Percentiles rank a stretch among this genome's conserved stretches.
Evolutionary conservation across 2,329 filamentous ascomycete species (phyloP).

Genomic region (Microdochium trichocladiopsis): DNA sequence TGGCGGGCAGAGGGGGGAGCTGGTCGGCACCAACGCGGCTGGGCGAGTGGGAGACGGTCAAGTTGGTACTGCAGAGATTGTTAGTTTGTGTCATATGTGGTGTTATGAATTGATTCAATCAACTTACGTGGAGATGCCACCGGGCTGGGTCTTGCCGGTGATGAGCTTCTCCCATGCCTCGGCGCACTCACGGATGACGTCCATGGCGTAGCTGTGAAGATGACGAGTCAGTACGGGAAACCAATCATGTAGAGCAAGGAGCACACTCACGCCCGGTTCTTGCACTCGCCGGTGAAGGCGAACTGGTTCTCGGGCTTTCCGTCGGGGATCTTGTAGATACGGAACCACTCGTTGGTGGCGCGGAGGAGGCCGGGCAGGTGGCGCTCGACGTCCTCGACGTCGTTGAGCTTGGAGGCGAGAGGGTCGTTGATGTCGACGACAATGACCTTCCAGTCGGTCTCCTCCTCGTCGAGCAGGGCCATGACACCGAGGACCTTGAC

Average conservation of each 20-base stretch:
- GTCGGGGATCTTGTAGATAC: constrained; percentile 99
- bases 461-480: constrained; percentile 97
- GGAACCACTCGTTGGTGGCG: constrained; percentile 99
- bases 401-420: constrained; percentile 91
- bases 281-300: constrained; percentile 99
- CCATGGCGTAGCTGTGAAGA: constrained; percentile 69
- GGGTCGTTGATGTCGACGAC: constrained; percentile 99
- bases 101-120: constrained; percentile 1
- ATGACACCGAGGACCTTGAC: constrained; percentile 99
- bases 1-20: constrained; percentile 68
- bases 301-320: constrained; percentile 99
- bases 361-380: constrained; percentile 94
- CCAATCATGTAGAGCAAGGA: constrained; percentile 3
- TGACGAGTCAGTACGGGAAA: constrained; percentile 12
- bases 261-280: constrained; percentile 82
- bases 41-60: constrained; percentile 65
- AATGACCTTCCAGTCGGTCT: constrained; percentile 99
- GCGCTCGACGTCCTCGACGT: constrained; percentile 97
- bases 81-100: constrained; percentile 15
- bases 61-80: constrained; percentile 61
- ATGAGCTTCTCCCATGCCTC: constrained; percentile 98
- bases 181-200: constrained; percentile 90
- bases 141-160: constrained; percentile 75
- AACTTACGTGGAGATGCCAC: constrained; percentile 75
- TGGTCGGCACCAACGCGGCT: constrained; percentile 63